Conservation (phyloP, 176 grass and related monocot genomes). For the Thalia dealbata region DNA sequence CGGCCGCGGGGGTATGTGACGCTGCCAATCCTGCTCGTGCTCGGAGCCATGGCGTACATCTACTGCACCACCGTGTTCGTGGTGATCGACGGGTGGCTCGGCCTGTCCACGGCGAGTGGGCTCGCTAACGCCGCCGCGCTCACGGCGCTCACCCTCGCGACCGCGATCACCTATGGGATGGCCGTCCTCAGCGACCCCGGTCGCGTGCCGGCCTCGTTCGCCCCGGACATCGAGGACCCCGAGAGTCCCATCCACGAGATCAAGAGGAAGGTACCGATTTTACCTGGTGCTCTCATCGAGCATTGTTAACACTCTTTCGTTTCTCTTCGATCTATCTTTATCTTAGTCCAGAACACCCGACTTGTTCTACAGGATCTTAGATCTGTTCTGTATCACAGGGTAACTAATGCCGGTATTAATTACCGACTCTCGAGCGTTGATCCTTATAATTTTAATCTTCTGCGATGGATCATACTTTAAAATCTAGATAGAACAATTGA, state of each 20-base stretch:
- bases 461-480: not conserved
- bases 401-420: too few species aligned
- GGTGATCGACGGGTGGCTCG: constrained; percentile 68
- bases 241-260: constrained; percentile 63
- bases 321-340: not conserved
- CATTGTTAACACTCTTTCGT: not conserved
- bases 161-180: constrained; percentile 49
- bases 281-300: not conserved
- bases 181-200: constrained; percentile 75
- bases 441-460: not conserved
- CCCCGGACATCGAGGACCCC: constrained; percentile 64
- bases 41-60: constrained; percentile 64
- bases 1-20: constrained; percentile 69
- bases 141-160: constrained; percentile 42
- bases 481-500: not conserved
- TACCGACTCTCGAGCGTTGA: too few species aligned
- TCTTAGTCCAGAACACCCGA: not conserved
- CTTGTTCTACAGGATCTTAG: not conserved
- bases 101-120: constrained; percentile 51
- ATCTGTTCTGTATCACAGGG: not conserved
- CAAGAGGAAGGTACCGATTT: constrained; percentile 36
- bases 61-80: constrained; percentile 92
- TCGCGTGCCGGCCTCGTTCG: constrained; percentile 68
- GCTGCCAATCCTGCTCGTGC: constrained; percentile 70
- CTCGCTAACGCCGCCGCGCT: constrained; percentile 55